Evolutionary conservation across 371 early-diverging fungal species (phyloP), one percentile per base, ranked within the genome.

Genomic region (Rhizopus sp.): DNA sequence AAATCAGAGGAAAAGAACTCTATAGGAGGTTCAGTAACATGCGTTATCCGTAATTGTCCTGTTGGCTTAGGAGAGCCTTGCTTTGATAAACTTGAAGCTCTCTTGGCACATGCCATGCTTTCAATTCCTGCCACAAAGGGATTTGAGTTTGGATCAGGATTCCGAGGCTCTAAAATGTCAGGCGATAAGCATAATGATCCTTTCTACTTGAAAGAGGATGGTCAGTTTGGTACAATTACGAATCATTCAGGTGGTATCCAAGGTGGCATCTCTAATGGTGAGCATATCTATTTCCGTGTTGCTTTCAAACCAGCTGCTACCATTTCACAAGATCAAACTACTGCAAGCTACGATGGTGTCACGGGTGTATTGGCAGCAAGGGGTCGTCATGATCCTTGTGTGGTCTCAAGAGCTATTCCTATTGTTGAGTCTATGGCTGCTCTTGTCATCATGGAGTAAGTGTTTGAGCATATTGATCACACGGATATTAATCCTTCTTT

Each of bases 401-500:
- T 98, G 1, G 89, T 96, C 12, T 92, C 97, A 7, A 77, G 98
- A 37, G 98, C 98, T 5, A 93, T 93, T 12, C 96, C 98, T 16
- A 98, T 98, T 64, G 97, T 98, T 37, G 98, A 97, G 78, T 80
- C 95, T 10, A 98, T 98, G 98, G 93, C 98, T 9, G 84, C 95
- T 0, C 69, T 97, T 53, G 92, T 89, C 34, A 77, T 97, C 41
- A 97, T 97, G 93, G 98, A 98, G 87, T 87, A 77, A 60, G 84
- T 82, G 9, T 44, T 23, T 7, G 41, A 15, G 7, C 47, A 13
- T 41, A 31, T 15, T 41, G 29, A 16, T 34, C 8, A 53, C 38
- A 9, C 15, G 7, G 29, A 8, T 41, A 37, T 42, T 6, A 31
- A 46, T 2, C 45, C 54, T 35, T 32, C 34, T 50, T 10, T 66